A percentile compares a stretch with the other conserved stretches of the same genome.
phyloP scores from a whole-genome alignment of 1,284 basidiomycete species.

The Trametes pubescens region DNA sequence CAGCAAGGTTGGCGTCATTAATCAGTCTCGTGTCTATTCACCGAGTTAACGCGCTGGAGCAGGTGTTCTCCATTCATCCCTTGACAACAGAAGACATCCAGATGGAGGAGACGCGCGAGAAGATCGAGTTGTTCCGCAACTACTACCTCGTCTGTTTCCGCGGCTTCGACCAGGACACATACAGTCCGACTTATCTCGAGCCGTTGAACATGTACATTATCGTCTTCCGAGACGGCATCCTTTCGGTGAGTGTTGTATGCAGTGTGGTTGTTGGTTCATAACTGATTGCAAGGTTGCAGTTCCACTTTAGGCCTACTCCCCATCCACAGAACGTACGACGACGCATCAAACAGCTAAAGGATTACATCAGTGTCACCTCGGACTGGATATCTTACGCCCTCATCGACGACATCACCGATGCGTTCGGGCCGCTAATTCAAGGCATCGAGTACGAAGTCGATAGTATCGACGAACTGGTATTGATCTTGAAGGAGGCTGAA shows the following conservation, averaged over 20 bases:
- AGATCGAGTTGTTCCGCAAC: slow-evolving; percentile 98
- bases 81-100: slow-evolving; percentile 99
- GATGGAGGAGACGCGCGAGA: slow-evolving; percentile 99
- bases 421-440: slow-evolving; percentile 98
- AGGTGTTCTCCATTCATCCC: slow-evolving; percentile 98
- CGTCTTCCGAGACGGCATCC: slow-evolving; percentile 97
- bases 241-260: slow-evolving; percentile 69
- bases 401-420: slow-evolving; percentile 99
- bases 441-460: slow-evolving; percentile 99
- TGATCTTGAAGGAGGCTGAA: slow-evolving; percentile 91
- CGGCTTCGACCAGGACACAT: slow-evolving; percentile 98
- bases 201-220: slow-evolving; percentile 99
- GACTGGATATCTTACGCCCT: slow-evolving; percentile 99
- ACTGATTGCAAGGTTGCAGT: slow-evolving; percentile 56
- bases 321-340: slow-evolving; percentile 98
- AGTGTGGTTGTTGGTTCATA: neutral
- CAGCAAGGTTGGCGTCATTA: slow-evolving; percentile 70
- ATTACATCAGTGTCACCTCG: slow-evolving; percentile 98
- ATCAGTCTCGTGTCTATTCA: neutral
- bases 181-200: slow-evolving; percentile 97
- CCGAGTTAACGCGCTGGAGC: slow-evolving; percentile 11
- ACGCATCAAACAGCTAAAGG: slow-evolving; percentile 98
- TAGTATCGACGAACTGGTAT: slow-evolving; percentile 96
- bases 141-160: slow-evolving; percentile 99
- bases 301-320: slow-evolving; percentile 97